Percentiles rank a stretch among this genome's conserved stretches.
phyloP scores from a whole-genome alignment of 2,329 filamentous ascomycete species.

The Scolecobasidium constrictum region DNA sequence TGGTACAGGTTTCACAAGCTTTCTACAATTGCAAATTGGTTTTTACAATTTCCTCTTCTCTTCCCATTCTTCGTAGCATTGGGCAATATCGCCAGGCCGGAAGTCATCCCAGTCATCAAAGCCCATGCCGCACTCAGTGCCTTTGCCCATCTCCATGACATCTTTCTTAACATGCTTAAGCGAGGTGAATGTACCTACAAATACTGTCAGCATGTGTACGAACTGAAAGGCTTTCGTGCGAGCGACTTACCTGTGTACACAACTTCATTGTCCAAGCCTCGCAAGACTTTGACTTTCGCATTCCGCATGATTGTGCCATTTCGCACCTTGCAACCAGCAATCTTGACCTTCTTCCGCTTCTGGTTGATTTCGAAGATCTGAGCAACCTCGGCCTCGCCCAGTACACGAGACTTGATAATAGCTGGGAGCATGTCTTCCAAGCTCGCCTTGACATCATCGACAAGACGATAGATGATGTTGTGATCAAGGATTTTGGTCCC shows the following conservation, averaged over 20 bases:
- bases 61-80: conserved; percentile 69
- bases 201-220: not conserved
- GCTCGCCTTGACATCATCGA: conserved; percentile 58
- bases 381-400: conserved; percentile 78
- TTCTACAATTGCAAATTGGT: no score
- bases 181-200: conserved; percentile 60
- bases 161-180: conserved; percentile 93
- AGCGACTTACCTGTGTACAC: conserved; percentile 66
- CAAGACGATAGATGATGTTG: conserved; percentile 73
- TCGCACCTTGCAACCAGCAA: conserved; percentile 79
- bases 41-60: conserved; percentile 52
- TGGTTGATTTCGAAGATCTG: conserved; percentile 77
- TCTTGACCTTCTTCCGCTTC: conserved; percentile 57
- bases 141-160: conserved; percentile 79
- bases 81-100: conserved; percentile 70
- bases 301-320: conserved; percentile 63
- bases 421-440: conserved; percentile 62
- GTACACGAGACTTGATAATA: conserved; percentile 55
- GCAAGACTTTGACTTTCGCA: conserved; percentile 58
- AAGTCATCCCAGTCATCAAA: conserved; percentile 75
- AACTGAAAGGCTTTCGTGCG: not conserved
- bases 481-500: conserved; percentile 74
- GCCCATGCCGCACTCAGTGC: conserved; percentile 82
- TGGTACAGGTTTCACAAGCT: no score
- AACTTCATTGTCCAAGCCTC: conserved; percentile 48